Evolutionary conservation across 352 stramenopile species (phyloP).

Genomic region (Pythium phragmiticola): DNA sequence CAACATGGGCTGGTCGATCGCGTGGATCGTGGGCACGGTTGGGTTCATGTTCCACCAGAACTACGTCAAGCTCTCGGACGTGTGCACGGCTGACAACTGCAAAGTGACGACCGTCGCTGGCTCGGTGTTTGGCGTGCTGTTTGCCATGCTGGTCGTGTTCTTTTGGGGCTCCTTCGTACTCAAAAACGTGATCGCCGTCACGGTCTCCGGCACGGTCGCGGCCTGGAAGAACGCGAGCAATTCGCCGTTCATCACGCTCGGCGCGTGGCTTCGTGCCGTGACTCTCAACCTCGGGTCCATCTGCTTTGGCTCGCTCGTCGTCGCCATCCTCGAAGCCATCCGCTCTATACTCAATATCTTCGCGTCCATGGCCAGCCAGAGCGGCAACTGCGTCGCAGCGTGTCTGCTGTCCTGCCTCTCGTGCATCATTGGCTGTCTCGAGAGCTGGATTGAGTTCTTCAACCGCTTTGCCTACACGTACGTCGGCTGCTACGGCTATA

Average conservation of each 20-base stretch:
- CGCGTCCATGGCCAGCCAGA: slow-evolving; percentile 51
- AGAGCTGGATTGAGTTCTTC: slow-evolving; percentile 88
- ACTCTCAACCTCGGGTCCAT: slow-evolving; percentile 92
- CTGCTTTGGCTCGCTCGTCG: slow-evolving; percentile 90
- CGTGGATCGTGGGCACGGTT: slow-evolving; percentile 84
- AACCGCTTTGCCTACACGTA: slow-evolving; percentile 90
- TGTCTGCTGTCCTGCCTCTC: slow-evolving; percentile 66
- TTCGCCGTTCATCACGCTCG: slow-evolving; percentile 68
- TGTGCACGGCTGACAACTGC: slow-evolving; percentile 51
- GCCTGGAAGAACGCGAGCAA: slow-evolving; percentile 88
- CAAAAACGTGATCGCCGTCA: slow-evolving; percentile 89
- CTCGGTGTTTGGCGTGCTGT: slow-evolving; percentile 67
- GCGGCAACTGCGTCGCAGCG: slow-evolving; percentile 71
- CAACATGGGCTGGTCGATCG: slow-evolving; percentile 82
- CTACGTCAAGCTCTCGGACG: slow-evolving; percentile 53
- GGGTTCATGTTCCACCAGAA: slow-evolving; percentile 81
- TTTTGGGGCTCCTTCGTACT: slow-evolving; percentile 90
- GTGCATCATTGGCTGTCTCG: slow-evolving; percentile 80
- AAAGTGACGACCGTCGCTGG: slow-evolving; percentile 44
- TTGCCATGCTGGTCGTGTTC: slow-evolving; percentile 91
- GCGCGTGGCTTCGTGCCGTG: slow-evolving; percentile 74
- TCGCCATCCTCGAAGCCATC: slow-evolving; percentile 89
- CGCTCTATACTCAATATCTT: slow-evolving; percentile 67
- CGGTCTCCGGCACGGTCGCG: slow-evolving; percentile 86
- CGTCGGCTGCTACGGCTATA: slow-evolving; percentile 86